Conservation (phyloP, 2,329 filamentous ascomycete genomes). For the Penicillium hesseltinei region DNA sequence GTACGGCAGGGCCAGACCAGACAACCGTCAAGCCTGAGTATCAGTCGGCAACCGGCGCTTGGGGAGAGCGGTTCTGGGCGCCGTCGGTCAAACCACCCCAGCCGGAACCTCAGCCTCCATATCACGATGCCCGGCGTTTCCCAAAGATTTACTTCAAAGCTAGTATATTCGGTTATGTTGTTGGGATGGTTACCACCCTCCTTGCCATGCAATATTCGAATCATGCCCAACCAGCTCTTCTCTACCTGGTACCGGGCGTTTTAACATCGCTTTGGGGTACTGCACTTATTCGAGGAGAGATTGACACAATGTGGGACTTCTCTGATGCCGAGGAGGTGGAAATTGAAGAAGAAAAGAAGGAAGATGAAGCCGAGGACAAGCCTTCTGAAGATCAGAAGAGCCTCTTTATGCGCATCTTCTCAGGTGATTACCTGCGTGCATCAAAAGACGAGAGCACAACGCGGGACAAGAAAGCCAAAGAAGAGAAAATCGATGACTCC, state of each 20-base stretch:
- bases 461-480: neutral
- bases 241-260: conserved; percentile 90
- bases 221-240: conserved; percentile 82
- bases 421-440: conserved; percentile 18
- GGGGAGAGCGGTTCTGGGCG: conserved; percentile 84
- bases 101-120: conserved; percentile 34
- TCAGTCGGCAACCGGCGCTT: conserved; percentile 64
- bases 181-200: conserved; percentile 75
- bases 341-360: conserved; percentile 30
- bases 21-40: conserved; percentile 37
- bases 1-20: conserved; percentile 21
- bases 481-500: conserved; percentile 5
- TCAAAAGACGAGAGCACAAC: neutral
- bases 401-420: conserved; percentile 31
- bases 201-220: conserved; percentile 73
- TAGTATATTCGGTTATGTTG: conserved; percentile 70
- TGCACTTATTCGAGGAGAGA: conserved; percentile 67
- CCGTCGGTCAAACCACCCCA: conserved; percentile 29
- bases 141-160: conserved; percentile 83
- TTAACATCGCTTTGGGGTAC: conserved; percentile 72
- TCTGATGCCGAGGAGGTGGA: conserved; percentile 62
- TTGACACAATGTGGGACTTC: conserved; percentile 75
- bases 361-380: conserved; percentile 46
- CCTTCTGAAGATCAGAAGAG: conserved; percentile 10
- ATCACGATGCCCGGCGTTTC: conserved; percentile 54